Evolutionary conservation across 257 asterid genomes (phyloP), one percentile per base, ranked within the genome.

Genomic region (Solanum sparsipilum): DNA sequence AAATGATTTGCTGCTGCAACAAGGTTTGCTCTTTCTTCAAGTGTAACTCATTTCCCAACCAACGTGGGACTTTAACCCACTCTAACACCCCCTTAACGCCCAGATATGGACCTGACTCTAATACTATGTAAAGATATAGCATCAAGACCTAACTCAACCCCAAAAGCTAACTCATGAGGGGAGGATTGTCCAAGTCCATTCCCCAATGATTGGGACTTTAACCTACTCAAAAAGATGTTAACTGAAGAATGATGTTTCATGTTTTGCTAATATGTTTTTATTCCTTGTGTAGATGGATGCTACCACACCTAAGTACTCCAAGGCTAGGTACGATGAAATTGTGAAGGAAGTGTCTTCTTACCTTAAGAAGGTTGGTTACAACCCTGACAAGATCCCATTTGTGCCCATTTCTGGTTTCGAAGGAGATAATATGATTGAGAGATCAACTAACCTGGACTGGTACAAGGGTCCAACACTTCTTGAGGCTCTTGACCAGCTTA

Each of bases 381-480:
- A 95, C 75, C 97, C 97, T 1, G 98, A 95, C 75, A 95, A 95
- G 35, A 92, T 95, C 67, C 92, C 94, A 27, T 95, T 95, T 0
- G 96, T 94, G 8, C 94, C 98, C 67, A 93, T 94, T 81, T 94
- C 98, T 82, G 95, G 96, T 18, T 93, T 94, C 46, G 96, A 93
- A 89, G 96, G 96, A 34, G 96, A 92, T 84, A 93, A 93, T 89
- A 93, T 93, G 96, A 94, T 94, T 83, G 96, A 93, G 90, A 91
- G 98, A 92, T 94, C 98, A 21, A 92, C 98, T 88, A 93, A 94
- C 90, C 93, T 94, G 3, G 98, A 95, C 91, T 95, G 98, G 98
- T 95, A 94, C 91, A 95, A 94, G 97, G 98, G 98, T 3, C 98
- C 97, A 38, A 95, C 97, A 82, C 98, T 95, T 68, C 97, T 94